Evolutionary conservation across 192 early-diverging fungal genomes (phyloP).

Genomic region (Entomortierella parvispora): DNA sequence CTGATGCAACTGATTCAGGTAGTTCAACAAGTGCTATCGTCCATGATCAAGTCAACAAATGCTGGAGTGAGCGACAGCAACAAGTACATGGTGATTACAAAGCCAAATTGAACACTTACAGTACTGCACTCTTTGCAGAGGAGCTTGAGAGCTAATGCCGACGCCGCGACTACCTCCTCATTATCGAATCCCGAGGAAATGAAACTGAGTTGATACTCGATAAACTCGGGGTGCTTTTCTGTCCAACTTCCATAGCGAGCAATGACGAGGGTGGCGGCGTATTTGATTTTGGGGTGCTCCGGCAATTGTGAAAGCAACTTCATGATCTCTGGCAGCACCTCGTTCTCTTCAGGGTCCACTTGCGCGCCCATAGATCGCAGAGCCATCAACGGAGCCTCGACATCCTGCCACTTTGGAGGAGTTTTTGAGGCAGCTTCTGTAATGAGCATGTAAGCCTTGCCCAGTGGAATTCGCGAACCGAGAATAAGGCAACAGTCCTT

Average conservation of each 20-base stretch:
- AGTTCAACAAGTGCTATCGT: slow-evolving; percentile 74
- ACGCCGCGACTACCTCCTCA: slow-evolving; percentile 83
- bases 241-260: slow-evolving; percentile 97
- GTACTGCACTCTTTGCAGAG: slow-evolving; percentile 91
- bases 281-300: slow-evolving; percentile 92
- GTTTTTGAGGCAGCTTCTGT: slow-evolving; percentile 53
- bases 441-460: slow-evolving; percentile 54
- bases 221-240: slow-evolving; percentile 83
- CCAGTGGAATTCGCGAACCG: slow-evolving; percentile 79
- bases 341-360: slow-evolving; percentile 74
- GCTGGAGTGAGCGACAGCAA: no score
- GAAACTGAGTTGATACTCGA: slow-evolving; percentile 92
- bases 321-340: slow-evolving; percentile 92
- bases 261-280: slow-evolving; percentile 96
- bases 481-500: slow-evolving; percentile 93
- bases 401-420: slow-evolving; percentile 83
- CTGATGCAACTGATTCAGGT: slow-evolving; percentile 80
- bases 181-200: slow-evolving; percentile 93
- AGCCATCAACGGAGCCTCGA: slow-evolving; percentile 96
- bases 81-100: neutral
- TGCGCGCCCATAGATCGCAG: slow-evolving; percentile 93
- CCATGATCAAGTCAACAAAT: slow-evolving; percentile 1
- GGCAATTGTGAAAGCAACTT: slow-evolving; percentile 87
- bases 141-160: slow-evolving; percentile 87
- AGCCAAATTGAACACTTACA: slow-evolving; percentile 57